Evolutionary conservation across 2,329 filamentous ascomycete species (phyloP).

Genomic region (Aspergillus amoenus): DNA sequence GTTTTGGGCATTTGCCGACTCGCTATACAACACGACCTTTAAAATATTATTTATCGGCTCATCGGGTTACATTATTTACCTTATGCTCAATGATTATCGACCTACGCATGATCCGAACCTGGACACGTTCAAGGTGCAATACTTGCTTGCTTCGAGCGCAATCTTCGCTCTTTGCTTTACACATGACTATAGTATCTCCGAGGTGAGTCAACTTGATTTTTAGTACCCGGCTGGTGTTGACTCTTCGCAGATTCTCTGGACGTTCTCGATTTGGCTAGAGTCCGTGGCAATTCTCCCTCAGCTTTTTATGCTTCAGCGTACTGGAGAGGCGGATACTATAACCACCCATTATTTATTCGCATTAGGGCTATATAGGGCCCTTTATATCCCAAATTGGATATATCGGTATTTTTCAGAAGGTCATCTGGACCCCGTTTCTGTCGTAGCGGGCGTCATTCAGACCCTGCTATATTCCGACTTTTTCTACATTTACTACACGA

Average conservation of each 20-base stretch:
- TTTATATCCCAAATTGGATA: slow-evolving; percentile 99
- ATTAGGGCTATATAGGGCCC: slow-evolving; percentile 81
- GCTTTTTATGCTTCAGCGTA: slow-evolving; percentile 96
- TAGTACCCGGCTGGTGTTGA: neutral
- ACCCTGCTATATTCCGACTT: slow-evolving; percentile 97
- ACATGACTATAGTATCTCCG: slow-evolving; percentile 75
- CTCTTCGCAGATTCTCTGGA: slow-evolving; percentile 75
- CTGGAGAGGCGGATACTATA: slow-evolving; percentile 98
- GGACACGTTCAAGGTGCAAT: slow-evolving; percentile 96
- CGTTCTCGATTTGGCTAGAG: slow-evolving; percentile 98
- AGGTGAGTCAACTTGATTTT: slow-evolving; percentile 44
- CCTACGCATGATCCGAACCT: slow-evolving; percentile 95
- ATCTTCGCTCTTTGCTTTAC: slow-evolving; percentile 80
- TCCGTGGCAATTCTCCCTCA: slow-evolving; percentile 95
- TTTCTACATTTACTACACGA: slow-evolving; percentile 99
- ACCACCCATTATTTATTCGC: slow-evolving; percentile 98
- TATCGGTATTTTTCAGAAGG: slow-evolving; percentile 81
- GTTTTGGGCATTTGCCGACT: slow-evolving; percentile 77
- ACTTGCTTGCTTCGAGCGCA: slow-evolving; percentile 78
- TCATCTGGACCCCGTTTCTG: slow-evolving; percentile 82
- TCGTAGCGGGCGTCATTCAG: slow-evolving; percentile 86
- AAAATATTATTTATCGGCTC: slow-evolving; percentile 92
- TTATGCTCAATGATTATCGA: slow-evolving; percentile 97
- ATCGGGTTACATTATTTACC: slow-evolving; percentile 91
- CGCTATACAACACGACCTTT: slow-evolving; percentile 89